Conservation (phyloP, 2,329 filamentous ascomycete genomes). For the Fusarium avenaceum region DNA sequence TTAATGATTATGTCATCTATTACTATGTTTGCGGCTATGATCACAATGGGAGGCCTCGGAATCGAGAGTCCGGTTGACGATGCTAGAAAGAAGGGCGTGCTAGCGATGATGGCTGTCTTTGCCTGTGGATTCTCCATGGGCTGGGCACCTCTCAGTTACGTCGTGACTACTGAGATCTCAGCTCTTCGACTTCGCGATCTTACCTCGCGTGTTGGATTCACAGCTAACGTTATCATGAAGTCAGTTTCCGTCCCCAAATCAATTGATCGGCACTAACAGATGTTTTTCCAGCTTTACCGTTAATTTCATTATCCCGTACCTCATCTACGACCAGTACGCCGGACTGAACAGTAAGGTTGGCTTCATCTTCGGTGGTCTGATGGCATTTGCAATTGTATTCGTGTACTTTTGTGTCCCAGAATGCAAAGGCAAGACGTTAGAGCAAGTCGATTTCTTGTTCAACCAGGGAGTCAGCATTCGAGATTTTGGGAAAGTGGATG, state of each 20-base stretch:
- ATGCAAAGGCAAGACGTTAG: slow-evolving; percentile 39
- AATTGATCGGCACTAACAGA: slow-evolving; percentile 1
- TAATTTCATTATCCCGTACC: slow-evolving; percentile 43
- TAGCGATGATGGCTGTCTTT: slow-evolving; percentile 48
- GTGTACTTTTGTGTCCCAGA: slow-evolving; percentile 40
- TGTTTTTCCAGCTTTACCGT: slow-evolving; percentile 28
- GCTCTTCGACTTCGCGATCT: slow-evolving; percentile 35
- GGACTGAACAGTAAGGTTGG: slow-evolving; percentile 38
- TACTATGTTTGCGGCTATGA: slow-evolving; percentile 43
- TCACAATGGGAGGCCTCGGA: slow-evolving; percentile 46
- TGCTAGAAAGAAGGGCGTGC: slow-evolving; percentile 40
- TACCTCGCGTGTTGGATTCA: slow-evolving; percentile 32
- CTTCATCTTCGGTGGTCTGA: slow-evolving; percentile 40
- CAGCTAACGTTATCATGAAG: slow-evolving; percentile 38
- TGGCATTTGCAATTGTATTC: slow-evolving; percentile 11
- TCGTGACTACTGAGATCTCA: slow-evolving; percentile 41
- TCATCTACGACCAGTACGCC: slow-evolving; percentile 38
- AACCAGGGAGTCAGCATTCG: slow-evolving; percentile 30
- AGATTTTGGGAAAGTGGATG: slow-evolving; percentile 36
- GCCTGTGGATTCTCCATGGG: slow-evolving; percentile 25
- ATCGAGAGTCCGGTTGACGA: slow-evolving; percentile 26
- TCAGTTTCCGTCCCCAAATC: background rate
- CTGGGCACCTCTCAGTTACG: slow-evolving; percentile 32
- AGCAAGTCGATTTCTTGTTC: slow-evolving; percentile 43
- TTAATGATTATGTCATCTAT: slow-evolving; percentile 33